Evolutionary conservation across 495 filamentous ascomycete genomes (phyloP).

Genomic region (Aspergillus cristatus): DNA sequence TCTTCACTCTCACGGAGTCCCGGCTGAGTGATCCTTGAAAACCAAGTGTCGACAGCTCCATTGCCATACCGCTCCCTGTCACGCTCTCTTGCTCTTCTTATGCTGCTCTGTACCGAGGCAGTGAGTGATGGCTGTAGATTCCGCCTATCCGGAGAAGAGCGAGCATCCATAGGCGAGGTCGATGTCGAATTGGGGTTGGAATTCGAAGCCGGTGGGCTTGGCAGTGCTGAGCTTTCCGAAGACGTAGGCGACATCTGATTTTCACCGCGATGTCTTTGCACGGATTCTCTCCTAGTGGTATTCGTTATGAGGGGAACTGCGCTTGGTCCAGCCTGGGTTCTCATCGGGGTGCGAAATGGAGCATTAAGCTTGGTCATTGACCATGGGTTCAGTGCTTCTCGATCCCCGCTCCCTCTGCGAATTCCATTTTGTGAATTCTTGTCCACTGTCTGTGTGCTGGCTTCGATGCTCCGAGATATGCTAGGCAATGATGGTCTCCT

Average conservation of each 20-base stretch:
- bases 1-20: slow-evolving; percentile 1
- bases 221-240: neutral
- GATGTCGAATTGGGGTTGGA: neutral
- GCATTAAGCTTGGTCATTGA: slow-evolving; percentile 21
- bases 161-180: neutral
- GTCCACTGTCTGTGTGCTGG: too few relatives aligned
- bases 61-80: slow-evolving; percentile 29
- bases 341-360: slow-evolving; percentile 8
- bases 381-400: slow-evolving; percentile 20
- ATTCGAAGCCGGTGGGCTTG: neutral
- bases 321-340: slow-evolving; percentile 1
- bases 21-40: slow-evolving; percentile 19
- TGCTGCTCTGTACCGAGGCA: neutral
- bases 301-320: slow-evolving; percentile 3
- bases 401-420: neutral
- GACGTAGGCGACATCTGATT: slow-evolving; percentile 1
- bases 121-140: slow-evolving; percentile 1
- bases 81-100: slow-evolving; percentile 14
- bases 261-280: neutral
- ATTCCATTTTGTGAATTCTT: neutral
- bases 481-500: neutral
- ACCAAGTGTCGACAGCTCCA: slow-evolving; percentile 34
- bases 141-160: neutral
- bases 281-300: too few relatives aligned
- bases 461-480: too few relatives aligned